phyloP scores from a whole-genome alignment of 192 early-diverging fungal species.

The Dispira parvispora region DNA sequence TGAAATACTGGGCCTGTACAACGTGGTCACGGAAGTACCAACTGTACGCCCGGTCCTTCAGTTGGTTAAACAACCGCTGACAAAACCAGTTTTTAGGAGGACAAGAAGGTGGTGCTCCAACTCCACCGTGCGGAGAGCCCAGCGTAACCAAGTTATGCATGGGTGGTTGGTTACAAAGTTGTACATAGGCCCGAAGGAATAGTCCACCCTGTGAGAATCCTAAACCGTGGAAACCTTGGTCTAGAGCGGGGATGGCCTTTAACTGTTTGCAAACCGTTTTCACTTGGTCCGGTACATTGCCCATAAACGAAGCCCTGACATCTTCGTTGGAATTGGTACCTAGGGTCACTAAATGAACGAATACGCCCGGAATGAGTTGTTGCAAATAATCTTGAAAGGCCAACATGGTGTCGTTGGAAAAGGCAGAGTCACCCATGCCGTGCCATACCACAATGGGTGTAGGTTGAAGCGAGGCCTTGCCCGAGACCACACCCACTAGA shows the following conservation, averaged over 20 bases:
- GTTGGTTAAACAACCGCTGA: slow-evolving; percentile 27
- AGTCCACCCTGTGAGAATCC: slow-evolving; percentile 79
- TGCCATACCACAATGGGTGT: slow-evolving; percentile 65
- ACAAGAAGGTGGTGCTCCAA: slow-evolving; percentile 72
- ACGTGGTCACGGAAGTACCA: slow-evolving; percentile 66
- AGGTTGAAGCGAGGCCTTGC: background rate
- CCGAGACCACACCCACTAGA: too few species aligned
- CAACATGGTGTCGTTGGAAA: slow-evolving; percentile 47
- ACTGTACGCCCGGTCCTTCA: slow-evolving; percentile 52
- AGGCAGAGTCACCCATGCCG: slow-evolving; percentile 79
- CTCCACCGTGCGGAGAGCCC: slow-evolving; percentile 69
- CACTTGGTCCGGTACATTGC: slow-evolving; percentile 61
- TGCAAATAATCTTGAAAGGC: slow-evolving; percentile 22
- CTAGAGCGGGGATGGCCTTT: slow-evolving; percentile 35
- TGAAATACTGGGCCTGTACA: slow-evolving; percentile 92
- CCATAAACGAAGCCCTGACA: slow-evolving; percentile 71
- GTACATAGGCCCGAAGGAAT: slow-evolving; percentile 59
- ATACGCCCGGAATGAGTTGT: slow-evolving; percentile 40
- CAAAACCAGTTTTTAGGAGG: slow-evolving; percentile 36
- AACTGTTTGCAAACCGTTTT: slow-evolving; percentile 61
- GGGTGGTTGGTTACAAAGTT: slow-evolving; percentile 61
- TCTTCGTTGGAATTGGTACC: slow-evolving; percentile 52
- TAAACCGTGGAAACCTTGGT: slow-evolving; percentile 67
- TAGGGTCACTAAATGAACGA: slow-evolving; percentile 60
- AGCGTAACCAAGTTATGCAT: slow-evolving; percentile 70